Conservation (phyloP, 2,329 filamentous ascomycete genomes). For the Orbilia brochopaga region DNA sequence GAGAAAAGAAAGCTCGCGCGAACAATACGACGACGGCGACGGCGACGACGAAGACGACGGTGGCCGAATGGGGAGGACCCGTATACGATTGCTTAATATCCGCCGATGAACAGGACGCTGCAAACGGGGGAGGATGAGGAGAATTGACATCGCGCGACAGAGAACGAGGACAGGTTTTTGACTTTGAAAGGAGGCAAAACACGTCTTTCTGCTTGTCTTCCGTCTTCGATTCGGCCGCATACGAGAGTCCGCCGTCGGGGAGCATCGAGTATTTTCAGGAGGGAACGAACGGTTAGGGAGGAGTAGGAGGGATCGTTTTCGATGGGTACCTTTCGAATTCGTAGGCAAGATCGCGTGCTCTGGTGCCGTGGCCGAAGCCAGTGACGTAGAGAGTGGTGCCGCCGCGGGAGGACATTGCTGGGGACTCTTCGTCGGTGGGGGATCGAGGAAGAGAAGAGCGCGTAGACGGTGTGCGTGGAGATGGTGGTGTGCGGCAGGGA, state of each 20-base stretch:
- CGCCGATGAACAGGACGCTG: slow-evolving; percentile 49
- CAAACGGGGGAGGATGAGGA: slow-evolving; percentile 13
- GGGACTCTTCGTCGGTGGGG: neutral
- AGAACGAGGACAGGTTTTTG: slow-evolving; percentile 51
- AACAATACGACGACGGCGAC: slow-evolving; percentile 3
- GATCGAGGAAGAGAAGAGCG: slow-evolving; percentile 3
- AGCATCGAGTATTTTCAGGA: slow-evolving; percentile 53
- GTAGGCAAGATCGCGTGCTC: slow-evolving; percentile 88
- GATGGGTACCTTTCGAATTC: slow-evolving; percentile 56
- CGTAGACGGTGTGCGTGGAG: neutral
- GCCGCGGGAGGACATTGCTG: slow-evolving; percentile 55
- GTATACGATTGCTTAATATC: slow-evolving; percentile 53
- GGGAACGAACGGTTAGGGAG: slow-evolving; percentile 50
- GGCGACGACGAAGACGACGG: slow-evolving; percentile 9
- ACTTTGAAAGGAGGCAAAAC: slow-evolving; percentile 50
- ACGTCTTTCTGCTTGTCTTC: slow-evolving; percentile 17
- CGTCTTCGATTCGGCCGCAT: slow-evolving; percentile 27
- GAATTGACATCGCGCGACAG: slow-evolving; percentile 8
- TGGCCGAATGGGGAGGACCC: slow-evolving; percentile 50
- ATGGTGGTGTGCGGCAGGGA: neutral
- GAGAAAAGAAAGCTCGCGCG: slow-evolving; percentile 53
- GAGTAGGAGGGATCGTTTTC: slow-evolving; percentile 52
- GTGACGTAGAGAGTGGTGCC: slow-evolving; percentile 56
- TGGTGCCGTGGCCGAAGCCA: slow-evolving; percentile 98
- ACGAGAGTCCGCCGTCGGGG: slow-evolving; percentile 47